Percentiles rank a stretch among this genome's conserved stretches.
phyloP scores from a whole-genome alignment of 768 basidiomycete genomes.

The Russula emetica region DNA sequence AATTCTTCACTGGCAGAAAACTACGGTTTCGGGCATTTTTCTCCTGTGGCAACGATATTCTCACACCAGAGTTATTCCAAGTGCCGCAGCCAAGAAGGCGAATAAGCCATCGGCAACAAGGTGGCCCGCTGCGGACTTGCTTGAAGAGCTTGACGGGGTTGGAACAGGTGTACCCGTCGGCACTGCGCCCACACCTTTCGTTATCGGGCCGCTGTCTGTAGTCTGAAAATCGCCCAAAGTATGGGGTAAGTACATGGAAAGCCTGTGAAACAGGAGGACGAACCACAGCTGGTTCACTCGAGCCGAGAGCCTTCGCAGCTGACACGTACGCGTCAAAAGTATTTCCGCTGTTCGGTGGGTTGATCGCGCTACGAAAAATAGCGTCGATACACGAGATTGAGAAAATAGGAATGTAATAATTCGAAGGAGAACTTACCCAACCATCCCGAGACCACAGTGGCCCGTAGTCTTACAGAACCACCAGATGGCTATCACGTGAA shows the following conservation, averaged over 20 bases:
- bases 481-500: slow-evolving; percentile 44
- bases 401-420: not conserved
- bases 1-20: no score
- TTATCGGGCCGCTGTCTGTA: slow-evolving; percentile 39
- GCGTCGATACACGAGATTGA: not conserved
- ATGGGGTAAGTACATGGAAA: not conserved
- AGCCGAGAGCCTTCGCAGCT: slow-evolving; percentile 41
- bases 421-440: slow-evolving; percentile 34
- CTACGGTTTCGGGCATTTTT: not conserved
- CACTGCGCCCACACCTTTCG: slow-evolving; percentile 37
- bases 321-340: slow-evolving; percentile 41
- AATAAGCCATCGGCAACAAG: slow-evolving; percentile 14
- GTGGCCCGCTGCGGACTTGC: not conserved
- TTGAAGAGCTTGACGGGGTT: not conserved
- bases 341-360: slow-evolving; percentile 45
- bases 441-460: slow-evolving; percentile 53
- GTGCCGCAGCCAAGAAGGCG: slow-evolving; percentile 1
- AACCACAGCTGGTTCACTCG: slow-evolving; percentile 37
- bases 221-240: slow-evolving; percentile 31
- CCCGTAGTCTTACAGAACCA: slow-evolving; percentile 48
- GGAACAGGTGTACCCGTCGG: slow-evolving; percentile 20
- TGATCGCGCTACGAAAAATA: slow-evolving; percentile 37
- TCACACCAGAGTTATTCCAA: slow-evolving; percentile 13
- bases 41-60: not conserved
- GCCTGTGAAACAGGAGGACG: not conserved